Conservation (phyloP, 768 basidiomycete species). For the Tylopilus sp. region DNA sequence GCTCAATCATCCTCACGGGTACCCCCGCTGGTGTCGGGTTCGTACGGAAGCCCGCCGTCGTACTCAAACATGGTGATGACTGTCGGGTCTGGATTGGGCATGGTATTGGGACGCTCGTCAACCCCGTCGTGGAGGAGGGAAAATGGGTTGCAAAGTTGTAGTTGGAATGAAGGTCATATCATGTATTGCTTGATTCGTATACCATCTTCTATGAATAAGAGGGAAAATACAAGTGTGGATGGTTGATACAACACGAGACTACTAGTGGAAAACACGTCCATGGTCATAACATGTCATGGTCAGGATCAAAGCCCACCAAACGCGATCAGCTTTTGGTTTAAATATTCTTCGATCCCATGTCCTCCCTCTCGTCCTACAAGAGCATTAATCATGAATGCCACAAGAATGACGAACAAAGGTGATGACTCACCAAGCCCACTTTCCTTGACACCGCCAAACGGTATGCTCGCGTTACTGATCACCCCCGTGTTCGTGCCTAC, state of each 20-base stretch:
- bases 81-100: slow-evolving; percentile 64
- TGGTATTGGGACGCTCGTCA: slow-evolving; percentile 79
- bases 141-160: slow-evolving; percentile 41
- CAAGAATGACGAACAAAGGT: background rate
- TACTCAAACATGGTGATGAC: slow-evolving; percentile 70
- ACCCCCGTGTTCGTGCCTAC: slow-evolving; percentile 81
- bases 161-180: background rate
- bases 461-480: slow-evolving; percentile 75
- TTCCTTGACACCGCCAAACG: slow-evolving; percentile 91
- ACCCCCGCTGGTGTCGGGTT: slow-evolving; percentile 84
- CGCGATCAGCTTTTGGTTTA: slow-evolving; percentile 77
- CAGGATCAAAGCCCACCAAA: slow-evolving; percentile 62
- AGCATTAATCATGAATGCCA: background rate
- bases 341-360: slow-evolving; percentile 87
- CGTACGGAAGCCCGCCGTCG: slow-evolving; percentile 64
- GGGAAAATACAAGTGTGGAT: too few species aligned
- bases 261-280: background rate
- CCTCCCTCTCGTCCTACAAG: slow-evolving; percentile 73
- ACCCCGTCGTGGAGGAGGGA: slow-evolving; percentile 71
- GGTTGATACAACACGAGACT: background rate
- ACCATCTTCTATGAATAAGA: too few species aligned
- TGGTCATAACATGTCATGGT: background rate
- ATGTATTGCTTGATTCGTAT: background rate
- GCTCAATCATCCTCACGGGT: slow-evolving; percentile 80
- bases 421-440: slow-evolving; percentile 66